These are phyloP conservation scores for Dioscorea zingiberensis DNA, from an alignment of 106 monocot genomes.

Conservation along the genomic window DNA sequence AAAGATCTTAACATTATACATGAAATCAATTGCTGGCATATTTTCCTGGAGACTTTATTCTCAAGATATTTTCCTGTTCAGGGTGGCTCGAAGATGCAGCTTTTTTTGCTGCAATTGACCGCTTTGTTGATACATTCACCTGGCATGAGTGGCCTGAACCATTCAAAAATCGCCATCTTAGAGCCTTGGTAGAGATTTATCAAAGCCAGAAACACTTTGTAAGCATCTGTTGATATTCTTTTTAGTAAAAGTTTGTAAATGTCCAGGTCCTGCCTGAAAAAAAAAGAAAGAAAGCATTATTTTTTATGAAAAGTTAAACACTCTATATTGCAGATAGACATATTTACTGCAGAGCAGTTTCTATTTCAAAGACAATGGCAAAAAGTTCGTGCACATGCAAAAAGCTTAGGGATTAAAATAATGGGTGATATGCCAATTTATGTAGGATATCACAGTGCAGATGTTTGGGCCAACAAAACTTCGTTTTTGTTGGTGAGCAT, in stretches of 20 bases:
- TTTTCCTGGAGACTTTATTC: too few relatives aligned
- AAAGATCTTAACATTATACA: too few relatives aligned
- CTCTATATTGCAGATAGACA: slow-evolving; percentile 62
- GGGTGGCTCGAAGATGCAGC: slow-evolving; percentile 99
- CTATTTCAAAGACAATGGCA: slow-evolving; percentile 96
- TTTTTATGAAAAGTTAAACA: too few relatives aligned
- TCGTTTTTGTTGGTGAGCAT: slow-evolving; percentile 74
- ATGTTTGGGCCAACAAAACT: slow-evolving; percentile 97
- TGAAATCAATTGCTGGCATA: too few relatives aligned
- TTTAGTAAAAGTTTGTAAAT: too few relatives aligned
- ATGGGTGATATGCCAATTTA: slow-evolving; percentile 99
- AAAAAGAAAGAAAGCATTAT: too few relatives aligned
- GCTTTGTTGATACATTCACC: slow-evolving; percentile 39
- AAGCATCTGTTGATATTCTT: slow-evolving; percentile 16
- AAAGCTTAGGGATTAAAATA: slow-evolving; percentile 66
- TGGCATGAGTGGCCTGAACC: slow-evolving; percentile 97
- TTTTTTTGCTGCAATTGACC: slow-evolving; percentile 96
- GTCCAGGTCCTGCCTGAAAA: too few relatives aligned
- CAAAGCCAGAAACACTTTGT: slow-evolving; percentile 77
- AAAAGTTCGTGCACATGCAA: slow-evolving; percentile 62
- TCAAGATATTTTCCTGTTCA: slow-evolving; percentile 5
- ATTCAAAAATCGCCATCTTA: slow-evolving; percentile 83
- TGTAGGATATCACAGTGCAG: slow-evolving; percentile 98
- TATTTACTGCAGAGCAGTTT: slow-evolving; percentile 87
- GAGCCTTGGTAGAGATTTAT: slow-evolving; percentile 66